A percentile compares a stretch with the other conserved stretches of the same genome.
These are phyloP conservation scores for Cadophora sp. DNA, from an alignment of 2,329 filamentous ascomycete species.

Conservation along the genomic window DNA sequence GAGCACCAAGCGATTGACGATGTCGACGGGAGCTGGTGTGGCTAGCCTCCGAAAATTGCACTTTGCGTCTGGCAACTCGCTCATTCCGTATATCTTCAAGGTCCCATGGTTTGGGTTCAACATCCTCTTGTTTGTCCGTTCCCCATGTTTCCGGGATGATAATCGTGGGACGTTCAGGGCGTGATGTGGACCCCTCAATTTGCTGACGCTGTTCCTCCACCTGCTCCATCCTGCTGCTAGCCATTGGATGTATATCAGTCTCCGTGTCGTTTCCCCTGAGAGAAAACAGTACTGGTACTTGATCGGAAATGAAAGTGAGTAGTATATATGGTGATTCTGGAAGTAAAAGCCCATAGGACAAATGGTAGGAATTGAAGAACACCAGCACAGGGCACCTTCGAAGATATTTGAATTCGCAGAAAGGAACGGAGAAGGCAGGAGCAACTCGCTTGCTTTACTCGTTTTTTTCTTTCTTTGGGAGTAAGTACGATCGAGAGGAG, in stretches of 20 bases:
- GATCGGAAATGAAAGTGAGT: neutral
- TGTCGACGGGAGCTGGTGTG: neutral
- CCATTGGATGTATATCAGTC: neutral
- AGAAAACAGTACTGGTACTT: neutral
- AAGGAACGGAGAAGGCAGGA: neutral
- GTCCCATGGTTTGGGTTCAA: conserved; percentile 6
- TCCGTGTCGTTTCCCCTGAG: neutral
- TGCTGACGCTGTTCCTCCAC: neutral
- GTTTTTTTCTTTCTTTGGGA: neutral
- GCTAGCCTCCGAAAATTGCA: conserved; percentile 1
- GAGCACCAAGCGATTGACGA: conserved; percentile 1
- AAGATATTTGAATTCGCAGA: neutral
- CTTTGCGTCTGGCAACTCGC: conserved; percentile 7
- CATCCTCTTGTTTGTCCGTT: neutral
- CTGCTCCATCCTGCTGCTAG: neutral
- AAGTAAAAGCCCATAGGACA: neutral
- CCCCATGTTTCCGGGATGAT: neutral
- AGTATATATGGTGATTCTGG: neutral
- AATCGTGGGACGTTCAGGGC: neutral
- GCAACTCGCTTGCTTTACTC: neutral
- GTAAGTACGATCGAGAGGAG: neutral
- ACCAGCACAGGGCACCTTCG: neutral
- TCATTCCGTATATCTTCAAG: conserved; percentile 11
- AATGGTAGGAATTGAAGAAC: neutral
- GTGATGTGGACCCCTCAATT: neutral